Base-by-base conservation (phyloP, 2,329 filamentous ascomycete species). In the Aspergillus awamori region DNA sequence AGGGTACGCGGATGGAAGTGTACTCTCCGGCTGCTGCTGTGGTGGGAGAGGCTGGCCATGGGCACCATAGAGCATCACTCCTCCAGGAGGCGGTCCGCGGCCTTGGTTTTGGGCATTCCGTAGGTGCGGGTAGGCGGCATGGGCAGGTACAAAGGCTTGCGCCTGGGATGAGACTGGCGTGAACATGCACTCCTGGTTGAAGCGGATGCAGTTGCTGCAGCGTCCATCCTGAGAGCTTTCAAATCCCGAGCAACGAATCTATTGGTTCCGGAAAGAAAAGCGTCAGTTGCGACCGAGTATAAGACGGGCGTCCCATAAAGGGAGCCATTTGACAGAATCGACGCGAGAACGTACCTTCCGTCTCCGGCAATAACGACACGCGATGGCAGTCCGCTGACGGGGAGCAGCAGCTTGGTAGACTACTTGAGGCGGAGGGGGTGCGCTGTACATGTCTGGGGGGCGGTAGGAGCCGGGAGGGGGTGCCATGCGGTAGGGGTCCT, bases 191-290 rank as follows among this genome's bases (percentile, higher is more conserved):
- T 90, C 88, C 76, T 91, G 89, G 66, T 89, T 88, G 78, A 91
- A 92, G 52, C 89, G 83, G 65, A 87, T 82, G 72, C 89, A 92
- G 74, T 91, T 91, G 70, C 83, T 86, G 80, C 89, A 92, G 62
- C 88, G 86, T 62, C 89, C 89, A 74, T 91, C 87, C 41, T 88
- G 85, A 41, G 87, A 89, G 59, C 84, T 85, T 70, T 91, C 89
- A 72, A 91, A 92, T 28, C 89, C 89, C 4, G 89, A 91, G 80
- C 89, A 92, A 62, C 89, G 87, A 74, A 91, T 91, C 89, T 91
- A 75, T 60, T 62, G 63, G 53, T 49, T 22, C 47, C 13, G 13
- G 22, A 53, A 43, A 4, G 30, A 39, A 15, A n/a, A 43, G 17
- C 24, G 59, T 65, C 53, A 67, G 60, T 45, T 20, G 13, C 48